phyloP scores from a whole-genome alignment of 495 filamentous ascomycete species.

The Lasiosphaeria ovina region DNA sequence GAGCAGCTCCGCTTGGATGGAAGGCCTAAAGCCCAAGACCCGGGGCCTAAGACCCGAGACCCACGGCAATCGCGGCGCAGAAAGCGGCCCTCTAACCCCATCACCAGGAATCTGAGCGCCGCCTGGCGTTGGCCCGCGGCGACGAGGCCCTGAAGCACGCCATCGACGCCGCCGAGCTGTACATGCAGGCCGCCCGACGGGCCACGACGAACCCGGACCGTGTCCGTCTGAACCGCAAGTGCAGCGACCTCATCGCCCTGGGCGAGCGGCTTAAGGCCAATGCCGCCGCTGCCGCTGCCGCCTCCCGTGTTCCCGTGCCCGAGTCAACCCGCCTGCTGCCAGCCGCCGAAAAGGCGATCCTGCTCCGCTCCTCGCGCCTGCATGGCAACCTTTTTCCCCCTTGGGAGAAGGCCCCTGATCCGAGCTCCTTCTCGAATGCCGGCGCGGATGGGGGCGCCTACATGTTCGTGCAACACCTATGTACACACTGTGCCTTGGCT shows the following conservation, averaged over 20 bases:
- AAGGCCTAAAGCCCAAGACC: too few relatives aligned
- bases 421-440: slow-evolving; percentile 50
- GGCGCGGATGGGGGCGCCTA: slow-evolving; percentile 35
- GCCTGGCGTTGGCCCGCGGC: slow-evolving; percentile 52
- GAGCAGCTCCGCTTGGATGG: slow-evolving; percentile 1
- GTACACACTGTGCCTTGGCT: slow-evolving; percentile 5
- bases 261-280: slow-evolving; percentile 71
- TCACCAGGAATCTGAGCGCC: slow-evolving; percentile 60
- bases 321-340: slow-evolving; percentile 61
- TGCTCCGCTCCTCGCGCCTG: slow-evolving; percentile 72
- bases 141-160: slow-evolving; percentile 70
- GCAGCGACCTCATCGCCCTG: slow-evolving; percentile 60
- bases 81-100: slow-evolving; percentile 15
- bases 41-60: too few relatives aligned
- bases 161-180: slow-evolving; percentile 71
- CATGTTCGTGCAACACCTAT: slow-evolving; percentile 19
- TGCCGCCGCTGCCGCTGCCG: slow-evolving; percentile 19
- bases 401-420: slow-evolving; percentile 63
- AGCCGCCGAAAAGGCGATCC: slow-evolving; percentile 72
- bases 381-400: slow-evolving; percentile 79
- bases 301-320: slow-evolving; percentile 42
- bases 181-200: slow-evolving; percentile 67
- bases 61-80: too few relatives aligned
- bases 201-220: slow-evolving; percentile 55
- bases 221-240: slow-evolving; percentile 58